A percentile compares a stretch with the other conserved stretches of the same genome.
phyloP scores from a whole-genome alignment of 164 flowering plant species.

The Vitis riparia region DNA sequence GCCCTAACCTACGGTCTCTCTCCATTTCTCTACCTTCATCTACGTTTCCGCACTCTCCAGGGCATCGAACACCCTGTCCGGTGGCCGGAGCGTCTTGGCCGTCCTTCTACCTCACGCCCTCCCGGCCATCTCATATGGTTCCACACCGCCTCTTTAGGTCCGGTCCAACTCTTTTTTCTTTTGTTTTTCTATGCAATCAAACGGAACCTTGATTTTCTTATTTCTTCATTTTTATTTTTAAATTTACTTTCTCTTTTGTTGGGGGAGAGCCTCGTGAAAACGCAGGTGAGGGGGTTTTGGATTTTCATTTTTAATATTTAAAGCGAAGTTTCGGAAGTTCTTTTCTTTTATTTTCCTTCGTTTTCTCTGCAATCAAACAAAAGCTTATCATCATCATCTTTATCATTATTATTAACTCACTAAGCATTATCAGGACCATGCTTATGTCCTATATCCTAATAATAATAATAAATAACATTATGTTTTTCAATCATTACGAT shows the following conservation, averaged over 20 bases:
- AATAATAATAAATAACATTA: too few relatives aligned
- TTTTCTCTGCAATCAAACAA: too few relatives aligned
- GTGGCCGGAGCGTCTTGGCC: constrained; percentile 86
- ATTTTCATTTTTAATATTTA: too few relatives aligned
- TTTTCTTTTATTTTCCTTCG: too few relatives aligned
- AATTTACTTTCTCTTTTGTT: neutral
- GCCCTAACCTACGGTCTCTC: constrained; percentile 58
- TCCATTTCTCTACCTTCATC: constrained; percentile 65
- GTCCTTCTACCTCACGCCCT: constrained; percentile 72
- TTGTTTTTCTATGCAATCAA: neutral
- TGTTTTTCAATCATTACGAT: too few relatives aligned
- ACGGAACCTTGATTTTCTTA: neutral
- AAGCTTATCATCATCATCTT: too few relatives aligned
- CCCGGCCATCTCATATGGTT: constrained; percentile 86
- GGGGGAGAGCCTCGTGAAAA: too few relatives aligned
- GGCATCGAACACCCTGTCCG: constrained; percentile 74
- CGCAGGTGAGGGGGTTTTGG: too few relatives aligned
- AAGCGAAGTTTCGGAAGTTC: too few relatives aligned
- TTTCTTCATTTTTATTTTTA: neutral
- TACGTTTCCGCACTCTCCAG: constrained; percentile 63
- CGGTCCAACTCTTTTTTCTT: neutral
- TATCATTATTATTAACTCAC: too few relatives aligned
- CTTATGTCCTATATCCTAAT: too few relatives aligned
- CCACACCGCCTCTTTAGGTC: constrained; percentile 95
- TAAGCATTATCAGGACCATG: too few relatives aligned